Evolutionary conservation across 495 filamentous ascomycete species (phyloP).

Genomic region (Xylaria grammica): DNA sequence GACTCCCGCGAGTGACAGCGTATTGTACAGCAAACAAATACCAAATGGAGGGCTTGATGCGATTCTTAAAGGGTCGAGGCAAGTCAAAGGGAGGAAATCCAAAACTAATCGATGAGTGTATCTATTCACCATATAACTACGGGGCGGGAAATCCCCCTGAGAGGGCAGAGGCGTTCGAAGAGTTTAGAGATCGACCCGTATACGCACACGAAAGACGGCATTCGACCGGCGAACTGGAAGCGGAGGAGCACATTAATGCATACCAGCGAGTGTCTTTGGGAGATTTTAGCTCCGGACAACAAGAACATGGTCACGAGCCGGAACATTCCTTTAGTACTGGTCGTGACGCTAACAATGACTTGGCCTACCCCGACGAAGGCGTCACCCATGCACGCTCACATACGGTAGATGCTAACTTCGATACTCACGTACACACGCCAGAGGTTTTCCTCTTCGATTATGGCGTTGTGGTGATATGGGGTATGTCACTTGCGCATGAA

Average conservation of each 20-base stretch:
- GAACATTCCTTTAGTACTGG: constrained; percentile 27
- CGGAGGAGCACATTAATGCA: constrained; percentile 37
- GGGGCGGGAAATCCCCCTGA: constrained; percentile 40
- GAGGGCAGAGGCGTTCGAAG: constrained; percentile 33
- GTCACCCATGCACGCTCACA: constrained; percentile 34
- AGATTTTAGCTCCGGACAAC: constrained; percentile 26
- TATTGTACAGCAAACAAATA: constrained; percentile 95
- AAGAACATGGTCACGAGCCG: constrained; percentile 20
- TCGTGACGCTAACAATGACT: constrained; percentile 37
- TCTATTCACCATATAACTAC: constrained; percentile 92
- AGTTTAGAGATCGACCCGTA: constrained; percentile 46
- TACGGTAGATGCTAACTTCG: constrained; percentile 57
- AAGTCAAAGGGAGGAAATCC: constrained; percentile 78
- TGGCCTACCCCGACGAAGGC: constrained; percentile 37
- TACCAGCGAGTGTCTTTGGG: constrained; percentile 30
- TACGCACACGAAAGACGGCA: constrained; percentile 65
- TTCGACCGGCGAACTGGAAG: constrained; percentile 44
- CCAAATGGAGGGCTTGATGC: constrained; percentile 83
- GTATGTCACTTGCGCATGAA: constrained; percentile 87
- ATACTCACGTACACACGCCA: constrained; percentile 81
- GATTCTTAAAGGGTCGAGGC: constrained; percentile 82
- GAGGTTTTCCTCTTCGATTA: constrained; percentile 98
- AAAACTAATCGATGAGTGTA: constrained; percentile 94
- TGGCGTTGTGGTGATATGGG: constrained; percentile 99
- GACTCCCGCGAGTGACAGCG: constrained; percentile 88